Evolutionary conservation across 139 green algal species (phyloP).

Genomic region (Haematococcus lacustris): DNA sequence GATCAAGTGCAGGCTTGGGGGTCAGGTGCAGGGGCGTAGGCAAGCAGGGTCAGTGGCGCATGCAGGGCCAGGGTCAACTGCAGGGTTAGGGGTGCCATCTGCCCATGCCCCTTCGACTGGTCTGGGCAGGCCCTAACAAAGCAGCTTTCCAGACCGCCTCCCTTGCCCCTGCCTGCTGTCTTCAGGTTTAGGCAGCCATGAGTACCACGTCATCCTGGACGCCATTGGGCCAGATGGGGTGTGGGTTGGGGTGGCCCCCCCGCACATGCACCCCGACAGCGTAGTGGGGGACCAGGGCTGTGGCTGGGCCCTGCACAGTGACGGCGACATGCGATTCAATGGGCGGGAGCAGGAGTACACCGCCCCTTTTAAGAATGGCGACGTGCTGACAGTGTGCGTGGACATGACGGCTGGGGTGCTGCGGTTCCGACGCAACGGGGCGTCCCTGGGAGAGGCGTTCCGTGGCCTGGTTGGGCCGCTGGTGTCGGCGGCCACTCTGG

Average conservation of each 20-base stretch:
- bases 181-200: slow-evolving; percentile 25
- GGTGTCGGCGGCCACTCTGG: slow-evolving; percentile 48
- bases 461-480: slow-evolving; percentile 36
- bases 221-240: slow-evolving; percentile 49
- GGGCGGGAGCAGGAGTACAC: slow-evolving; percentile 51
- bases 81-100: too few species aligned
- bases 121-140: too few species aligned
- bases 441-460: slow-evolving; percentile 45
- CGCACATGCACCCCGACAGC: slow-evolving; percentile 28
- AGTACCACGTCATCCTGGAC: slow-evolving; percentile 61
- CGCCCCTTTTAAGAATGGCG: slow-evolving; percentile 43
- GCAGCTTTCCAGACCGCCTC: not conserved
- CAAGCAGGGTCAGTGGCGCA: too few species aligned
- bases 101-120: too few species aligned
- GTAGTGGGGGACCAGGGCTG: slow-evolving; percentile 40
- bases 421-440: slow-evolving; percentile 43
- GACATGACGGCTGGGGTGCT: slow-evolving; percentile 33
- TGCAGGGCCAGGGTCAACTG: too few species aligned
- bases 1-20: too few species aligned
- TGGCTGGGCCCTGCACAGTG: slow-evolving; percentile 52
- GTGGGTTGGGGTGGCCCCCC: slow-evolving; percentile 47
- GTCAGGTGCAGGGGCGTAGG: too few species aligned
- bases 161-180: not conserved
- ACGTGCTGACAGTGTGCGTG: slow-evolving; percentile 50
- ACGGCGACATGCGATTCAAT: slow-evolving; percentile 47